Base-by-base conservation (phyloP, 1,284 basidiomycete species). In the Sphaerobolus stellatus region DNA sequence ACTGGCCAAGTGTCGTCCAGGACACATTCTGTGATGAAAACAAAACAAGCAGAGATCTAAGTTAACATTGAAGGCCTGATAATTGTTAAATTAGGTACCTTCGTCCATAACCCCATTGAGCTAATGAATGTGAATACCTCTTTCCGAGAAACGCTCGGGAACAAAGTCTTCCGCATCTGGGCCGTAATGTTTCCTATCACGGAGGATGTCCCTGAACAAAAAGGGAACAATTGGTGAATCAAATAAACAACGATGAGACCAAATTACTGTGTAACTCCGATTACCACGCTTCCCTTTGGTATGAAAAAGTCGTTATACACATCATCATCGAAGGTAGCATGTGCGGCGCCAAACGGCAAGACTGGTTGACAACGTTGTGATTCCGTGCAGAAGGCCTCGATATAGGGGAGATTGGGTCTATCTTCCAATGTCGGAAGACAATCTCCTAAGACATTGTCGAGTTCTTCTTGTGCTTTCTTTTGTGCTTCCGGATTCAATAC, bases 251-350 rank as follows among this genome's bases (percentile, higher is more conserved):
- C 7, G 18, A 6, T 14, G 13, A 43, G 28, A 43, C 13, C n/a
- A 27, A 27, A 7, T 27, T 28, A 48, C 45, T 28, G 30, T 27
- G 45, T 20, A 48, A 27, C 45, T 5, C 4, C 45, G 20, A 48
- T 48, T 3, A 48, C 25, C 3, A 48, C 29, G 30, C 45, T 48
- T 22, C 71, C 70, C 52, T 67, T 66, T 43, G 69, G 68, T 45
- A 73, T 68, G 58, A 63, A 64, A 62, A 63, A 64, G 45, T 66
- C 64, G 48, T 68, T 64, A 63, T 70, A 73, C 43, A 67, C 60
- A 58, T 72, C 70, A 51, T 72, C 70, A 56, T 70, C 67, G 14
- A 16, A 4, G 3, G 25, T 29, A 31, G 45, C 29, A 18, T 48
- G 45, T 27, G 45, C 24, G 4, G 30, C 7, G 14, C 45, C 29